These are phyloP conservation scores for Platismatia glauca DNA, from an alignment of 495 filamentous ascomycete genomes.

Conservation along the genomic window DNA sequence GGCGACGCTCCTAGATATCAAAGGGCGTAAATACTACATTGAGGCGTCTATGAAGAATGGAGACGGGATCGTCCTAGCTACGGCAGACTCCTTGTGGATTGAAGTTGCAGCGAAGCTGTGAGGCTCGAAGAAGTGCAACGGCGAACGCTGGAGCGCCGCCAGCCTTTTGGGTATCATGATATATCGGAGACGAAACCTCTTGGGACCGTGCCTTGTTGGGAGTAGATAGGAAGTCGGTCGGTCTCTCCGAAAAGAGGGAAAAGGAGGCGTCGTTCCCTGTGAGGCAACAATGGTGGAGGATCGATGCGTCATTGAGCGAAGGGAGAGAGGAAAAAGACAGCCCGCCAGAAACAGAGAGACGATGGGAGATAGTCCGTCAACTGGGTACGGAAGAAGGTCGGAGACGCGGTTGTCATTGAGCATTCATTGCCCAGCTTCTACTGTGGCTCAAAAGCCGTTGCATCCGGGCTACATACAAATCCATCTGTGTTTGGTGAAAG, in stretches of 20 bases:
- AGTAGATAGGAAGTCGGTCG: neutral
- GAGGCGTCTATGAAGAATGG: conserved; percentile 37
- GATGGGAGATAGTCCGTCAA: neutral
- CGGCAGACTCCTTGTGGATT: conserved; percentile 40
- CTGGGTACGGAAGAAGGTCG: no score
- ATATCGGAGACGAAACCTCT: neutral
- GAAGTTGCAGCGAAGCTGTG: conserved; percentile 25
- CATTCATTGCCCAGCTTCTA: neutral
- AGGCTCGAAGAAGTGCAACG: neutral
- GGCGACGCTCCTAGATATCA: conserved; percentile 31
- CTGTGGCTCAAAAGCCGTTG: neutral
- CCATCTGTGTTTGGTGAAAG: no score
- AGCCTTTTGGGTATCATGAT: neutral
- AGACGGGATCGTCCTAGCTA: conserved; percentile 34
- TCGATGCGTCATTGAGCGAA: neutral
- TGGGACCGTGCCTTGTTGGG: neutral
- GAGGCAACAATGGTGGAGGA: neutral
- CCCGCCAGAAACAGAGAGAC: neutral
- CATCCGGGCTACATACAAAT: no score
- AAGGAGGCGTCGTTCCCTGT: neutral
- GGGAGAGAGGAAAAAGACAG: neutral
- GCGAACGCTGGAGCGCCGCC: neutral
- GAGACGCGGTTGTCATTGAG: neutral
- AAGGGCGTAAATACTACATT: conserved; percentile 40
- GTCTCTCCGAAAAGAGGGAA: no score